Percentiles rank a stretch among this genome's conserved stretches.
phyloP scores from a whole-genome alignment of 805 yeast species.

The Candida parachauliodes region DNA sequence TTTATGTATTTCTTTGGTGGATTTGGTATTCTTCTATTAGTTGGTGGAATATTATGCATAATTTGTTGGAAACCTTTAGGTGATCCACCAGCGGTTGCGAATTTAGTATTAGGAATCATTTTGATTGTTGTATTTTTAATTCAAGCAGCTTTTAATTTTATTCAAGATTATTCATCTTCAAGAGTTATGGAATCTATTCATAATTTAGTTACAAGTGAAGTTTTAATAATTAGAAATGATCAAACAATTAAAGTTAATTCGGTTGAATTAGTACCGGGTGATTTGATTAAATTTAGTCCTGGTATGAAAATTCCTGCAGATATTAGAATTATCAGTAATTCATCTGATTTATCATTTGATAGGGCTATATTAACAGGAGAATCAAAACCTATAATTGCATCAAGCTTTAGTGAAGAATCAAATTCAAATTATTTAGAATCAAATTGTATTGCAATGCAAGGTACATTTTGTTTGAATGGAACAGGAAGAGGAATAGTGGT shows the following conservation, averaged over 20 bases:
- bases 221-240: conserved; percentile 35
- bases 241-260: conserved; percentile 22
- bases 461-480: conserved; percentile 43
- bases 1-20: conserved; percentile 46
- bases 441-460: conserved; percentile 43
- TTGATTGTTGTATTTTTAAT: conserved; percentile 36
- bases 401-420: conserved; percentile 19
- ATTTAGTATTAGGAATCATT: conserved; percentile 41
- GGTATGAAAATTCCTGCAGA: conserved; percentile 44
- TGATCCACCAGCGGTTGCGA: conserved; percentile 41
- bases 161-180: conserved; percentile 46
- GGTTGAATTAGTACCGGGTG: conserved; percentile 43
- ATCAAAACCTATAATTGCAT: conserved; percentile 37
- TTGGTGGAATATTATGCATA: conserved; percentile 41
- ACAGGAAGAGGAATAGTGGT: conserved; percentile 43
- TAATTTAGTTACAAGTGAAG: conserved; percentile 39
- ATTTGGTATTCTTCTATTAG: conserved; percentile 40
- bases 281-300: conserved; percentile 31
- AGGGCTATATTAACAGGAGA: conserved; percentile 49
- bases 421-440: conserved; percentile 40
- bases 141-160: conserved; percentile 43
- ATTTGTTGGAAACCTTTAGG: conserved; percentile 48
- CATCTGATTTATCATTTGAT: conserved; percentile 41
- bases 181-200: conserved; percentile 47
- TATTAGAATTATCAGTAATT: conserved; percentile 34